phyloP scores from a whole-genome alignment of 495 filamentous ascomycete genomes.

The Penicillium taxi region DNA sequence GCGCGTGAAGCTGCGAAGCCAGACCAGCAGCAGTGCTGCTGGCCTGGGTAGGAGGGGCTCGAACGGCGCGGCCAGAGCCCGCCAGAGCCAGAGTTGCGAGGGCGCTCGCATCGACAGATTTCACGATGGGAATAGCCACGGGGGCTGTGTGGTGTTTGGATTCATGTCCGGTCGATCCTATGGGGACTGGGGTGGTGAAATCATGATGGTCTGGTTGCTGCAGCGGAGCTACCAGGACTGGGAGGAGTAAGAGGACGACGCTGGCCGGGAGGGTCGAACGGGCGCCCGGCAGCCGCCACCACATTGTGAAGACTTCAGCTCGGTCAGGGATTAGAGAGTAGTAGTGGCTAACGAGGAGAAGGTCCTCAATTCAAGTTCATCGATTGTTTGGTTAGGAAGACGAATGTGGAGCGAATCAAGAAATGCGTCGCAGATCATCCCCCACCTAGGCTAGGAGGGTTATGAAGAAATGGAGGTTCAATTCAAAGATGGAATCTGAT shows the following conservation, averaged over 20 bases:
- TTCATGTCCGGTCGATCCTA: constrained; percentile 15
- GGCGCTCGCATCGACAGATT: constrained; percentile 81
- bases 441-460: constrained; percentile 10
- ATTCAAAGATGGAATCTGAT: not conserved
- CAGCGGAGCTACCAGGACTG: constrained; percentile 43
- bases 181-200: constrained; percentile 24
- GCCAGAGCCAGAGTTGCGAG: constrained; percentile 91
- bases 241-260: constrained; percentile 39
- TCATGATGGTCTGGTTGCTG: constrained; percentile 37
- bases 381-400: not conserved
- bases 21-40: constrained; percentile 58
- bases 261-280: constrained; percentile 41
- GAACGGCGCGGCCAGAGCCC: constrained; percentile 59
- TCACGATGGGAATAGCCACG: constrained; percentile 28
- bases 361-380: too few relatives aligned
- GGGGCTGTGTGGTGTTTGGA: constrained; percentile 15
- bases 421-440: constrained; percentile 22
- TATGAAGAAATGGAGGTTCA: not conserved
- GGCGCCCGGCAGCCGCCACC: constrained; percentile 44
- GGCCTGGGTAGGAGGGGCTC: constrained; percentile 71
- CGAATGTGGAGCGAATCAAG: constrained; percentile 20
- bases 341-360: too few relatives aligned
- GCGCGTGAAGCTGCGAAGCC: constrained; percentile 77
- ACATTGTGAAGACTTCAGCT: constrained; percentile 37
- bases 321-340: too few relatives aligned